Conservation (phyloP, 495 filamentous ascomycete genomes). For the Massariosphaeria phaeospora region DNA sequence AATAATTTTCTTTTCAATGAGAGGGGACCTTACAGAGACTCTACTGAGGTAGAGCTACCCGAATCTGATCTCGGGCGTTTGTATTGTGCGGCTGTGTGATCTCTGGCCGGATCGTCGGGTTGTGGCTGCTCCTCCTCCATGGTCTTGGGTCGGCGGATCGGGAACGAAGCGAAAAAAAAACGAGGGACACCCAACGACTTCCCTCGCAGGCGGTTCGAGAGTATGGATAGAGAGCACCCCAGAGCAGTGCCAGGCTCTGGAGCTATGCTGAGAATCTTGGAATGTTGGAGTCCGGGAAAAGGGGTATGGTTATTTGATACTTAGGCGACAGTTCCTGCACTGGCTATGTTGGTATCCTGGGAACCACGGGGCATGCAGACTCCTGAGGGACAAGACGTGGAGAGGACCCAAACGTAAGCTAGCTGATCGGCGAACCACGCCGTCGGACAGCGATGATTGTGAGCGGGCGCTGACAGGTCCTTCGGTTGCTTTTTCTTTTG, state of each 20-base stretch:
- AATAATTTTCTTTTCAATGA: background rate
- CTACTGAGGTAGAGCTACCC: constrained; percentile 23
- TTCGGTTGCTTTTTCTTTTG: constrained; percentile 6
- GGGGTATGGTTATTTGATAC: constrained; percentile 17
- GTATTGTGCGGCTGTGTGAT: constrained; percentile 29
- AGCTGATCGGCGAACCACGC: constrained; percentile 9
- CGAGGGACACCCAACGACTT: constrained; percentile 3
- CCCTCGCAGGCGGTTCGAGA: constrained; percentile 3
- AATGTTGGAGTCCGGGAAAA: constrained; percentile 3
- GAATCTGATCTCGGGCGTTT: constrained; percentile 22
- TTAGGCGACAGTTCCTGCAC: constrained; percentile 6
- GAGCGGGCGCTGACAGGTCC: constrained; percentile 13
- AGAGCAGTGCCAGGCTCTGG: background rate
- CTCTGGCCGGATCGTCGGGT: constrained; percentile 28
- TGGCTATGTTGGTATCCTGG: constrained; percentile 18
- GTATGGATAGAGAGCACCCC: background rate
- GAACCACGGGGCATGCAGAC: constrained; percentile 1
- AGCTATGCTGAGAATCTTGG: background rate
- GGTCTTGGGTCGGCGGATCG: constrained; percentile 28
- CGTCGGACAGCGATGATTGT: constrained; percentile 9
- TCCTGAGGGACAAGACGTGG: constrained; percentile 8
- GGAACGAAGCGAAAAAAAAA: constrained; percentile 15
- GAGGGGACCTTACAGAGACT: constrained; percentile 24
- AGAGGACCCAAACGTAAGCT: background rate
- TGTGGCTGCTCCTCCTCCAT: constrained; percentile 34